These are phyloP conservation scores for Aegilops umbellulata DNA, from an alignment of 176 grass and related monocot species.

Conservation along the genomic window DNA sequence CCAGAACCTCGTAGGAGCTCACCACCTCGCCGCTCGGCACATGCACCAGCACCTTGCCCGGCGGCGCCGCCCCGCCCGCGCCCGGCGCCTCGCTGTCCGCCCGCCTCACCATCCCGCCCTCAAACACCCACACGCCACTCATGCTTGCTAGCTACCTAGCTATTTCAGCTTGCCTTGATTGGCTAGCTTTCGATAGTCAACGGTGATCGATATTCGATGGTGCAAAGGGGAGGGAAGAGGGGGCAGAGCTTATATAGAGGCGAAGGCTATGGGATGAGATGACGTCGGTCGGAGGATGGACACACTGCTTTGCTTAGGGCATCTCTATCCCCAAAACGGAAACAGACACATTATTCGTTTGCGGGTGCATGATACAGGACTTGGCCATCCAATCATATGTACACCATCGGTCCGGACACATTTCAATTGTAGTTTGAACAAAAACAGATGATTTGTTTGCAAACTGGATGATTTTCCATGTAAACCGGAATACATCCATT, in stretches of 20 bases:
- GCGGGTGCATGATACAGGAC: no score
- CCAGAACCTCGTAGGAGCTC: conserved; percentile 67
- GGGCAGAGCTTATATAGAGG: conserved; percentile 38
- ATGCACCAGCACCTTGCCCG: conserved; percentile 61
- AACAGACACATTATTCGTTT: no score
- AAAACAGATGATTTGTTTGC: no score
- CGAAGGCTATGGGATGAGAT: not conserved
- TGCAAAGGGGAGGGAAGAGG: not conserved
- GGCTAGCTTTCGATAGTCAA: not conserved
- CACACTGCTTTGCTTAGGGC: not conserved
- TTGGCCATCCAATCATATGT: no score
- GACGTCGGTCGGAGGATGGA: conserved; percentile 1
- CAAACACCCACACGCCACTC: conserved; percentile 80
- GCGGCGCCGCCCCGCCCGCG: not conserved
- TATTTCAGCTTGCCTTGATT: no score
- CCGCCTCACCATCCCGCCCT: conserved; percentile 62
- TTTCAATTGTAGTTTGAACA: no score
- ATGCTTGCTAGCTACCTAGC: not conserved
- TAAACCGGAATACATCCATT: no score
- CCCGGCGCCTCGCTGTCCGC: conserved; percentile 37
- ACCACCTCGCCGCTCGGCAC: conserved; percentile 66
- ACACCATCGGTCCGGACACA: no score
- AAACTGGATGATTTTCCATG: no score
- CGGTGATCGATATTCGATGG: not conserved
- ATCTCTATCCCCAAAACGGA: no score